Conservation (phyloP, 2,329 filamentous ascomycete genomes). For the Paecilomyces sp. region DNA sequence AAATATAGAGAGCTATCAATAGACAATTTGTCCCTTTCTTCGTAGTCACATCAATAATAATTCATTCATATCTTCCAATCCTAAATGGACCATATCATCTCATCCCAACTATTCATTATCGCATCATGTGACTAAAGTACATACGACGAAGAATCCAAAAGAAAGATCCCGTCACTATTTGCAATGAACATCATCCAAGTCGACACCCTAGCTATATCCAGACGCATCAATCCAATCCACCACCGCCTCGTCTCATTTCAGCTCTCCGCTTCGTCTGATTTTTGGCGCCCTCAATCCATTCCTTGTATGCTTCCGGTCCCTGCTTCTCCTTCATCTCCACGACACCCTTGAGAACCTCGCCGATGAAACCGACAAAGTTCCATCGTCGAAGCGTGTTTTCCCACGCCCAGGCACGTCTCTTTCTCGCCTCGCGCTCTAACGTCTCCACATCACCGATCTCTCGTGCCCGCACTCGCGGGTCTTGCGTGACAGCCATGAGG, state of each 20-base stretch:
- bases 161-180: too few relatives aligned
- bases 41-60: background rate
- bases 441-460: conserved; percentile 78
- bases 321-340: conserved; percentile 65
- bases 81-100: background rate
- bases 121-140: background rate
- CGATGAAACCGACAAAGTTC: conserved; percentile 95
- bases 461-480: conserved; percentile 67
- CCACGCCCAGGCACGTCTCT: conserved; percentile 82
- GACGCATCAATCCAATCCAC: background rate
- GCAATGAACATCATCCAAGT: too few relatives aligned
- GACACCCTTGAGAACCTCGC: conserved; percentile 81
- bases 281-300: conserved; percentile 69
- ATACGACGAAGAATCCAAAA: background rate
- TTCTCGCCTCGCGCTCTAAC: conserved; percentile 71
- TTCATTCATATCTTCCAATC: background rate
- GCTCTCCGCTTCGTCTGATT: conserved; percentile 34
- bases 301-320: conserved; percentile 61
- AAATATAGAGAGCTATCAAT: too few relatives aligned
- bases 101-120: background rate
- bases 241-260: conserved; percentile 19
- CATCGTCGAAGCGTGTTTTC: conserved; percentile 88
- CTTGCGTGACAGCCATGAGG: conserved; percentile 82
- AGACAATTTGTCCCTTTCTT: background rate
- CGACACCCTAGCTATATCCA: background rate